Conservation (phyloP, 257 asterid genomes). For the Petrea volubilis region DNA sequence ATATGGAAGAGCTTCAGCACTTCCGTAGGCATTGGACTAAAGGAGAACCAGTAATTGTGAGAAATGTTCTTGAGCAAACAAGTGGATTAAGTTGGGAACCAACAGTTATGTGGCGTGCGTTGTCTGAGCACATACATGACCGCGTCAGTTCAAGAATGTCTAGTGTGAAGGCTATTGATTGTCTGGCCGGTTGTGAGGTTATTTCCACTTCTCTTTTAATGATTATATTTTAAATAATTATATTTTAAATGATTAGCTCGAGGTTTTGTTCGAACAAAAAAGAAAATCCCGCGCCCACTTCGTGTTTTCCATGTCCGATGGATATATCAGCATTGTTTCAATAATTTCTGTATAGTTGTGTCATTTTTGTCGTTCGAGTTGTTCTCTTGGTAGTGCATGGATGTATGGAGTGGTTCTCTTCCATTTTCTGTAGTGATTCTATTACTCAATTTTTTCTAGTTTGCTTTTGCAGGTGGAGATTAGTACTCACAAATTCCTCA, state of each 20-base stretch:
- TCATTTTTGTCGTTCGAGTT: not conserved
- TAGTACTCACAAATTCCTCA: constrained; percentile 64
- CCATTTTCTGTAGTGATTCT: constrained; percentile 19
- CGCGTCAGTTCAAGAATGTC: constrained; percentile 48
- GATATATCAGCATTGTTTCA: not conserved
- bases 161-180: constrained; percentile 82
- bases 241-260: constrained; percentile 1
- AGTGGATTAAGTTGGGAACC: constrained; percentile 97
- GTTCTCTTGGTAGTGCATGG: too few species aligned
- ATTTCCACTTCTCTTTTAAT: constrained; percentile 15
- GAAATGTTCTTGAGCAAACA: constrained; percentile 66
- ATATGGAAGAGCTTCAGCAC: constrained; percentile 50
- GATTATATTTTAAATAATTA: constrained; percentile 10
- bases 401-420: not conserved
- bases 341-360: not conserved
- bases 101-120: constrained; percentile 94
- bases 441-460: not conserved
- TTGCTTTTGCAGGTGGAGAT: constrained; percentile 62
- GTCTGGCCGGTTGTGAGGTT: constrained; percentile 92
- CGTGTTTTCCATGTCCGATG: too few species aligned
- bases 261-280: not conserved
- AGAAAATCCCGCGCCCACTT: too few species aligned
- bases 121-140: constrained; percentile 54
- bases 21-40: constrained; percentile 83
- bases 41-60: constrained; percentile 89